Evolutionary conservation across 345 rosid genomes (phyloP).

Genomic region (Eutrema yunnanense): DNA sequence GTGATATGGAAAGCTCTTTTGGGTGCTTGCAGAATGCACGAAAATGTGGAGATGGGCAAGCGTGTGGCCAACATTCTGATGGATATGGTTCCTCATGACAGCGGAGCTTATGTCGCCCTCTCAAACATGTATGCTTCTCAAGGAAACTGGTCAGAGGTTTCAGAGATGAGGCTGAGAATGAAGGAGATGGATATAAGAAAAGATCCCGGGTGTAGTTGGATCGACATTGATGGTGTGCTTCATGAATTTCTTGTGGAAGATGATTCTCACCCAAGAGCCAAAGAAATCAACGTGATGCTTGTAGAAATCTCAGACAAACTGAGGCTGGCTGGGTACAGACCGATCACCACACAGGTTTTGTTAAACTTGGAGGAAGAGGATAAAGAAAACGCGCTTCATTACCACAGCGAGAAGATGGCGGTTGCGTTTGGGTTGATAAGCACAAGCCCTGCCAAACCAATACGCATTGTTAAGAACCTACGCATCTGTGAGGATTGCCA

Average conservation of each 20-base stretch:
- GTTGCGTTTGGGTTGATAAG: conserved; percentile 59
- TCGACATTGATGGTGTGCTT: conserved; percentile 51
- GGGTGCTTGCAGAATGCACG: conserved; percentile 60
- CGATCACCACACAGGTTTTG: conserved; percentile 46
- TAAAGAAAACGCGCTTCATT: conserved; percentile 41
- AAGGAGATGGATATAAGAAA: conserved; percentile 60
- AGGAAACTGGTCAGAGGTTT: conserved; percentile 60
- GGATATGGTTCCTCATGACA: conserved; percentile 51
- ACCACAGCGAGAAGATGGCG: conserved; percentile 74
- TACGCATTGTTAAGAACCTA: conserved; percentile 59
- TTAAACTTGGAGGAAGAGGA: conserved; percentile 52
- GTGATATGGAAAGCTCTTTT: conserved; percentile 65
- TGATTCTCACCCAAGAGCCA: conserved; percentile 45
- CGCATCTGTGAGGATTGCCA: conserved; percentile 74
- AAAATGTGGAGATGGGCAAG: conserved; percentile 50
- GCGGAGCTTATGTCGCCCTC: conserved; percentile 66
- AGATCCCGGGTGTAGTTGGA: conserved; percentile 75
- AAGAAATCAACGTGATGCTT: conserved; percentile 46
- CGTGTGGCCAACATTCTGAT: conserved; percentile 46
- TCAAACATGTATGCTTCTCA: conserved; percentile 59
- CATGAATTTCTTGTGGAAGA: conserved; percentile 70
- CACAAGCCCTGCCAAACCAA: conserved; percentile 40
- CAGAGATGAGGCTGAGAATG: conserved; percentile 56
- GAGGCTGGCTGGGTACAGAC: conserved; percentile 45
- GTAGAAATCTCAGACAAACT: conserved; percentile 39